Evolutionary conservation across 768 basidiomycete genomes (phyloP).

Genomic region (Psilocybe azurescens): DNA sequence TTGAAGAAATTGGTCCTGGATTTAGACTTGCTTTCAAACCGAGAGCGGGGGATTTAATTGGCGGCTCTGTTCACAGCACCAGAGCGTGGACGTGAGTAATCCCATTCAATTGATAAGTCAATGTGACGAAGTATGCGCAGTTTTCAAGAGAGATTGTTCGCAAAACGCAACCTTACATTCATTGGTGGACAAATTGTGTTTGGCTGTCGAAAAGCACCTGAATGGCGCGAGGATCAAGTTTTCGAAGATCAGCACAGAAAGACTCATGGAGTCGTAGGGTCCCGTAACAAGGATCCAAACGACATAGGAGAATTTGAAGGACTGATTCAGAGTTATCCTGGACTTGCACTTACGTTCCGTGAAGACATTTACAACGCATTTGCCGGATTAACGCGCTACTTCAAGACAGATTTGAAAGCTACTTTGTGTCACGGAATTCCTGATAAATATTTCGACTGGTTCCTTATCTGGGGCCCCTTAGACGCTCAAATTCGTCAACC

Average conservation of each 20-base stretch:
- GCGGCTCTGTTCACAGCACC: not conserved
- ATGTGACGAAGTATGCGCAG: not conserved
- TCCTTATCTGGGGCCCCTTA: slow-evolving; percentile 5
- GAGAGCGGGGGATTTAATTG: not conserved
- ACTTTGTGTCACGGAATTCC: slow-evolving; percentile 6
- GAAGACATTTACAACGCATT: slow-evolving; percentile 8
- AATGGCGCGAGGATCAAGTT: slow-evolving; percentile 6
- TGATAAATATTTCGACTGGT: slow-evolving; percentile 12
- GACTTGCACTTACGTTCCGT: not conserved
- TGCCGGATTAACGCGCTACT: not conserved
- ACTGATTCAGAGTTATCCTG: not conserved
- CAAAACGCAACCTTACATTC: slow-evolving; percentile 10
- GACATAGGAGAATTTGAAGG: not conserved
- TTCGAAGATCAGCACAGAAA: slow-evolving; percentile 2
- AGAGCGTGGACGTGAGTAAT: slow-evolving; percentile 16
- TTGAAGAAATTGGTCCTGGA: slow-evolving; percentile 11
- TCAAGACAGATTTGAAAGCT: not conserved
- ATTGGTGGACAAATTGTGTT: slow-evolving; percentile 8
- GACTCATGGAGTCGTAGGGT: not conserved
- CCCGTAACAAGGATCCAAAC: not conserved
- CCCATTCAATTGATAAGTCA: not conserved
- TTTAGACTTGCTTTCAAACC: slow-evolving; percentile 5
- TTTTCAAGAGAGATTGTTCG: slow-evolving; percentile 8
- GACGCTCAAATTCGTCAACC: not conserved
- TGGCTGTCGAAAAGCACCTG: not conserved